Percentiles rank a stretch among this genome's conserved stretches.
Conservation (phyloP, 345 rosid species). For the Populus simonii region DNA sequence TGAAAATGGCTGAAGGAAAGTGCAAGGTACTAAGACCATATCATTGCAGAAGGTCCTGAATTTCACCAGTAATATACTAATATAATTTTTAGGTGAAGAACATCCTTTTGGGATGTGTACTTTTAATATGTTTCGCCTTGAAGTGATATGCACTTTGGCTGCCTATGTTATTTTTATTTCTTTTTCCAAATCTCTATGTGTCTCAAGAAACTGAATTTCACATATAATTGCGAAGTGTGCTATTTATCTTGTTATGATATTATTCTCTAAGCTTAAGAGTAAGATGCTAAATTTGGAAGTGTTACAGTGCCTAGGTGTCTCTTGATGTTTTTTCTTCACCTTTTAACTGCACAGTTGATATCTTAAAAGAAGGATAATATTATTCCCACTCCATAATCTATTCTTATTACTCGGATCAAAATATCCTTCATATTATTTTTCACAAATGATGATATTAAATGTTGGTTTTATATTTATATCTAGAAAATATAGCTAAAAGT, state of each 20-base stretch:
- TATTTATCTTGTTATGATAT: background rate
- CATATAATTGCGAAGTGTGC: background rate
- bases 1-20: constrained; percentile 99
- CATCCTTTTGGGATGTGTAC: background rate
- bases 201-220: background rate
- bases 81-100: constrained; percentile 14
- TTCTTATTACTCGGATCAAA: too few relatives aligned
- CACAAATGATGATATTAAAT: too few relatives aligned
- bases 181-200: background rate
- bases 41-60: background rate
- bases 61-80: constrained; percentile 1
- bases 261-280: background rate
- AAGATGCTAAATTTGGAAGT: background rate
- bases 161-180: background rate
- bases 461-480: too few relatives aligned
- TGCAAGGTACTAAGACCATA: constrained; percentile 70
- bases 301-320: background rate
- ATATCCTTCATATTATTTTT: too few relatives aligned
- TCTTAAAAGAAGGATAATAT: background rate
- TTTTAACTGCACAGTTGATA: background rate
- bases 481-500: too few relatives aligned
- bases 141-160: background rate
- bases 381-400: too few relatives aligned
- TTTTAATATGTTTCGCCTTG: background rate
- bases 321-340: background rate